Evolutionary conservation across 352 stramenopile species (phyloP), one percentile per base, ranked within the genome.

Genomic region (Phytophthora macrochlamydospora): DNA sequence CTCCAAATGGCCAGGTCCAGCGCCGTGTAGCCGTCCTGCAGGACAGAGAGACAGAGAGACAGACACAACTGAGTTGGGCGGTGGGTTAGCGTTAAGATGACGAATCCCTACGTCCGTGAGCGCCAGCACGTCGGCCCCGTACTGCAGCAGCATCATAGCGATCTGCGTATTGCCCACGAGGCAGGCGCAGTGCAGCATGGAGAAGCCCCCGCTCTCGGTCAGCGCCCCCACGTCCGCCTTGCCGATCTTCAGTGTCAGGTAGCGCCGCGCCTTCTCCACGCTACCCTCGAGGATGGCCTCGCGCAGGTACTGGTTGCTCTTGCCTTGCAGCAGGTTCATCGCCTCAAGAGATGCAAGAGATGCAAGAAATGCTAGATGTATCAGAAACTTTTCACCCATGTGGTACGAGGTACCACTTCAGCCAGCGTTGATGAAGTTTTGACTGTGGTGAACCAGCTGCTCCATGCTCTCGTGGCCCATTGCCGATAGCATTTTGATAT

Each of bases 101-200:
- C 35, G 18, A 32, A 30, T 30, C 29, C 69, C 28, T 70, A 94
- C 85, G 42, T 94, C 86, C 0, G 86, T 93, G 45, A 94, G 80
- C 31, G 86, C 81, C 54, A 87, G 76, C 37, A 93, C 81, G 67
- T 92, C 85, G 4, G 86, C 78, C 55, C 85, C 81, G 62, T 83
- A 92, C 66, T 94, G 86, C 32, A 94, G 73, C 38, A 94, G 68
- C 86, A 94, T 94, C 82, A 94, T 91, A n/a, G 89, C 77, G 73
- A 94, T 91, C 74, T 94, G 83, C 49, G 83, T 92, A 66, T 94
- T 91, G 18, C 86, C 87, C 37, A 82, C 83, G 40, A 94, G 75
- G 45, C 75, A 73, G 40, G 87, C 85, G 40, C 85, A 90, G 68
- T 94, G 87, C 28, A 94, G 69, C 87, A 94, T 94, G 11, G 71